These are phyloP conservation scores for Neurospora sp. DNA, from an alignment of 495 filamentous ascomycete genomes.

Conservation along the genomic window DNA sequence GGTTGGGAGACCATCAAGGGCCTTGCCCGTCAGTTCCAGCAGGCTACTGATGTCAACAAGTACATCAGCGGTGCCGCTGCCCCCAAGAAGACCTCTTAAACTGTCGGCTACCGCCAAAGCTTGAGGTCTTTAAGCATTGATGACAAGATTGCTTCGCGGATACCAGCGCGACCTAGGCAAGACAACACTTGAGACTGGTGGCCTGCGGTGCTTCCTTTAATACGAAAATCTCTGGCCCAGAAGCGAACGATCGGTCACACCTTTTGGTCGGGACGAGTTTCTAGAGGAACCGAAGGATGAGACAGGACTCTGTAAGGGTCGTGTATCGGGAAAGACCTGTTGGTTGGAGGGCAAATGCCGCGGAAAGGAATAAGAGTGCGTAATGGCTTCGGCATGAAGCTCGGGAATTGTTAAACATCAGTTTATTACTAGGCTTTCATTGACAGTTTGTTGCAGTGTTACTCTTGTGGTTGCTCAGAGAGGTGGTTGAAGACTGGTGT, in stretches of 20 bases:
- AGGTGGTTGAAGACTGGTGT: neutral
- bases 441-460: neutral
- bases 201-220: neutral
- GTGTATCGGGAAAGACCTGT: neutral
- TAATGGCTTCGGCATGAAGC: neutral
- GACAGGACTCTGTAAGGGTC: neutral
- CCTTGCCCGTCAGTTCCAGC: slow-evolving; percentile 58
- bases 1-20: slow-evolving; percentile 78
- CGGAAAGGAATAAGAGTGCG: neutral
- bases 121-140: neutral
- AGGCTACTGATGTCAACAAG: slow-evolving; percentile 64
- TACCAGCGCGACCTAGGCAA: slow-evolving; percentile 6
- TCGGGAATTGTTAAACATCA: neutral
- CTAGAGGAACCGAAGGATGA: neutral
- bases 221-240: neutral
- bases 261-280: neutral
- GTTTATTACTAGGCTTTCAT: neutral
- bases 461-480: neutral
- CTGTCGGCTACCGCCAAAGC: neutral
- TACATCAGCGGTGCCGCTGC: slow-evolving; percentile 49
- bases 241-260: neutral
- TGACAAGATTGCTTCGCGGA: slow-evolving; percentile 7
- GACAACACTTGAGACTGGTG: neutral
- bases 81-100: slow-evolving; percentile 42
- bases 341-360: neutral